A percentile compares a stretch with the other conserved stretches of the same genome.
phyloP scores from a whole-genome alignment of 2,329 filamentous ascomycete genomes.

The Cladosporium colombiae region DNA sequence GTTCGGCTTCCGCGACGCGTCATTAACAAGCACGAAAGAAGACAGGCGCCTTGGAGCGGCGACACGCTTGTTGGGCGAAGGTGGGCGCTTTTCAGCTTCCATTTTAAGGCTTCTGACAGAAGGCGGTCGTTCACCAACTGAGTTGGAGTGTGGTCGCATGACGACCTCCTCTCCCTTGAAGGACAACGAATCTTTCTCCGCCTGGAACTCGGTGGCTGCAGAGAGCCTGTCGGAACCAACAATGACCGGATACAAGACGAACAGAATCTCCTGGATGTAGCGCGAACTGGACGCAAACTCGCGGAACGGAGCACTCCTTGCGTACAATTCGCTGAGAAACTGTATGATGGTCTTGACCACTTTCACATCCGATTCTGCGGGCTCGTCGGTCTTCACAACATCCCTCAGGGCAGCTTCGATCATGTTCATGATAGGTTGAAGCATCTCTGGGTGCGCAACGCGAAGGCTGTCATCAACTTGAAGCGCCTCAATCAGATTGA shows the following conservation, averaged over 20 bases:
- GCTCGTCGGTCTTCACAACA: slow-evolving; percentile 60
- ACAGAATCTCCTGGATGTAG: slow-evolving; percentile 77
- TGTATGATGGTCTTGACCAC: slow-evolving; percentile 75
- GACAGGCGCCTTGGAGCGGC: slow-evolving; percentile 75
- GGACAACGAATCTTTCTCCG: slow-evolving; percentile 74
- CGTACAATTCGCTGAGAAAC: slow-evolving; percentile 77
- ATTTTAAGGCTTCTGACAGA: slow-evolving; percentile 70
- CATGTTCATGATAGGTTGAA: slow-evolving; percentile 82
- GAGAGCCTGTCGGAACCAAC: slow-evolving; percentile 82
- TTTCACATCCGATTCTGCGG: slow-evolving; percentile 51
- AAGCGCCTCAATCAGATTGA: slow-evolving; percentile 73
- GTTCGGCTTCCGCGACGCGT: slow-evolving; percentile 61
- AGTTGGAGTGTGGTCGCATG: slow-evolving; percentile 71
- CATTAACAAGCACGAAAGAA: slow-evolving; percentile 85
- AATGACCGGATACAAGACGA: slow-evolving; percentile 81
- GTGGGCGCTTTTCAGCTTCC: slow-evolving; percentile 48
- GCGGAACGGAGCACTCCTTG: slow-evolving; percentile 73
- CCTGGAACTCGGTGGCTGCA: slow-evolving; percentile 83
- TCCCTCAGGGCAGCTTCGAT: slow-evolving; percentile 80
- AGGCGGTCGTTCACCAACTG: slow-evolving; percentile 57
- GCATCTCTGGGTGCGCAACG: slow-evolving; percentile 73
- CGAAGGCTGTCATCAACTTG: slow-evolving; percentile 57
- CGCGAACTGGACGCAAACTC: slow-evolving; percentile 80
- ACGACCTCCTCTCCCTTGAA: slow-evolving; percentile 86
- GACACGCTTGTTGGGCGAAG: slow-evolving; percentile 46